Percentiles rank a stretch among this genome's conserved stretches.
Conservation (phyloP, 2,329 filamentous ascomycete species). For the Hysterium pulicare region DNA sequence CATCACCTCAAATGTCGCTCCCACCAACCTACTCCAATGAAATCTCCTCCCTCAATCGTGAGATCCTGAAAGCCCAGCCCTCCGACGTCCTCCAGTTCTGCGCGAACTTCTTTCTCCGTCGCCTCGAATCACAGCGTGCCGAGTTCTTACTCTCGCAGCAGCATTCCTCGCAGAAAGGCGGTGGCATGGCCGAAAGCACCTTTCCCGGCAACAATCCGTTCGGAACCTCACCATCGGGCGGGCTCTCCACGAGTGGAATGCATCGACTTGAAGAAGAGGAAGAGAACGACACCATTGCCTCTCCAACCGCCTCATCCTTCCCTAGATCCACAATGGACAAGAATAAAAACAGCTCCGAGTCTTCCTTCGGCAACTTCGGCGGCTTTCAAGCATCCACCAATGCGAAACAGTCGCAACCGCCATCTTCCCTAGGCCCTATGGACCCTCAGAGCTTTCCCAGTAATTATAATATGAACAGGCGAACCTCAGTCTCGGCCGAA, state of each 20-base stretch:
- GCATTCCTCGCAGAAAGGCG: conserved; percentile 42
- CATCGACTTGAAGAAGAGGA: conserved; percentile 76
- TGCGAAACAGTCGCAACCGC: conserved; percentile 32
- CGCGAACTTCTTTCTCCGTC: conserved; percentile 64
- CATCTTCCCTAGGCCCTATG: conserved; percentile 46
- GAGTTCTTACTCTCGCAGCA: conserved; percentile 52
- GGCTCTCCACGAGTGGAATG: conserved; percentile 48
- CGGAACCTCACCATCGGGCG: conserved; percentile 46
- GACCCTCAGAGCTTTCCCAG: conserved; percentile 73
- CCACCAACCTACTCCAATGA: conserved; percentile 51
- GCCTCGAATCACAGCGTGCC: conserved; percentile 63
- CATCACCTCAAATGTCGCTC: conserved; percentile 37
- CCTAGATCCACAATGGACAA: conserved; percentile 41
- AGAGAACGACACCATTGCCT: conserved; percentile 71
- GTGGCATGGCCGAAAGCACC: conserved; percentile 66
- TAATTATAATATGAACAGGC: conserved; percentile 90
- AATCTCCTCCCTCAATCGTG: conserved; percentile 61
- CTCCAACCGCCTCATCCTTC: conserved; percentile 60
- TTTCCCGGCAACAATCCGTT: conserved; percentile 82
- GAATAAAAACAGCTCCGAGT: conserved; percentile 41
- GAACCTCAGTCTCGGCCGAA: conserved; percentile 95
- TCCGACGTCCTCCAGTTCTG: conserved; percentile 67
- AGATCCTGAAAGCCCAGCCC: conserved; percentile 57
- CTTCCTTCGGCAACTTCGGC: conserved; percentile 34
- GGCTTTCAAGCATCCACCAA: conserved; percentile 25